A percentile compares a stretch with the other conserved stretches of the same genome.
Evolutionary conservation across 768 basidiomycete species (phyloP).

Genomic region (Suillus weaverae): DNA sequence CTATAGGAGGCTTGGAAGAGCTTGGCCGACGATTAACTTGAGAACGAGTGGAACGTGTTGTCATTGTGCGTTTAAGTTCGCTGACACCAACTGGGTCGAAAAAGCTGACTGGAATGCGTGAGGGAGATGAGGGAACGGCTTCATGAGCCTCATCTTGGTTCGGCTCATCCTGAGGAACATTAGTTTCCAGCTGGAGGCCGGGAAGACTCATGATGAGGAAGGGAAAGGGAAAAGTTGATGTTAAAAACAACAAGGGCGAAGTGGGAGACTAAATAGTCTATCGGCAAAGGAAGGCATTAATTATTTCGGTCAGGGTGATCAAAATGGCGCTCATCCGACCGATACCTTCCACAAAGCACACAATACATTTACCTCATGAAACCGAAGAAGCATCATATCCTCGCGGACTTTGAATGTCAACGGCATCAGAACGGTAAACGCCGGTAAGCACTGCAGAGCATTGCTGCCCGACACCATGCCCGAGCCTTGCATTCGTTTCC

Average conservation of each 20-base stretch:
- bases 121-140: not conserved
- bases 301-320: not conserved
- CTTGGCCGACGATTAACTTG: not conserved
- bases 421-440: not conserved
- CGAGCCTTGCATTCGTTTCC: not conserved
- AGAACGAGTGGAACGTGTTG: conserved; percentile 2
- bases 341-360: not conserved
- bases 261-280: not conserved
- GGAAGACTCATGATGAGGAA: not conserved
- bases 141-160: not conserved
- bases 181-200: not conserved
- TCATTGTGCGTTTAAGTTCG: conserved; percentile 36
- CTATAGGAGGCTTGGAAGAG: not conserved
- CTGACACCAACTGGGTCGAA: conserved; percentile 51
- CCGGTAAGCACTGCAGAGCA: not conserved
- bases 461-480: not conserved
- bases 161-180: not conserved
- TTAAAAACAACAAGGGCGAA: not conserved
- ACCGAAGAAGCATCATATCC: not conserved
- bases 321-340: not conserved
- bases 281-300: not conserved
- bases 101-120: conserved; percentile 41
- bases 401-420: not conserved
- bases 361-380: not conserved
- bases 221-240: not conserved